Base-by-base conservation (phyloP, 495 filamentous ascomycete genomes). In the Penicillium bialowiezense region DNA sequence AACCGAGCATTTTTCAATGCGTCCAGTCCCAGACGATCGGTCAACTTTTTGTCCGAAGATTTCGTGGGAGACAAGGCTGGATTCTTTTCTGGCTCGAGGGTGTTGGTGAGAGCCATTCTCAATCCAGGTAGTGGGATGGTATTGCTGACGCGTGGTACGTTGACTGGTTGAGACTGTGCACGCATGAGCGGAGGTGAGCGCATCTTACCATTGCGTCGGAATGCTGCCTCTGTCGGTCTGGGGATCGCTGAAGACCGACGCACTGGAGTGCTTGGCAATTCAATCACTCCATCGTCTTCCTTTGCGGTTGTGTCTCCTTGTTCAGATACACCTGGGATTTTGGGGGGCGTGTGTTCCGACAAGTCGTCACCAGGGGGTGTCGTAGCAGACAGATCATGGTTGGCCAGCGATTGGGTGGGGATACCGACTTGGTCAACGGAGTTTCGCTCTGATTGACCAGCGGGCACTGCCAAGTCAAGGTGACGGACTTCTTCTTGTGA, bases 401-500 rank as follows among this genome's bases (percentile, higher is more conserved):
- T 52, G 23, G 34, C 48, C 21, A 38, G 14, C 3, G 48, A 13
- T 33, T 23, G 45, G n/a, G 32, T 48, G 14, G 45, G 31, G 32
- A 56, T 35, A 19, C 41, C 18, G 32, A 42, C 42, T 7, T 46
- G 17, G 36, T 50, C 55, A 13, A 52, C 42, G 5, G 41, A 37
- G 14, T 34, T 29, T 12, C 48, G 51, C 29, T 69, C 68, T n/a
- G 56, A 60, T 44, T 71, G 64, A 26, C 57, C 59, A 9, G 68
- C 62, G 17, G 83, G 68, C 10, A 85, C 71, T n/a, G 86, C 87
- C 32, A 91, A 76, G 58, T 92, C 88, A 2, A 90, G 72, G 54
- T 88, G 84, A 19, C 81, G 78, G 19, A 88, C 76, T 55, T 82
- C 79, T 26, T 86, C 78, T 23, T 65, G 59, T 6, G 58, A 36